Evolutionary conservation across 2,329 filamentous ascomycete species (phyloP).

Genomic region (Fusarium sp.): DNA sequence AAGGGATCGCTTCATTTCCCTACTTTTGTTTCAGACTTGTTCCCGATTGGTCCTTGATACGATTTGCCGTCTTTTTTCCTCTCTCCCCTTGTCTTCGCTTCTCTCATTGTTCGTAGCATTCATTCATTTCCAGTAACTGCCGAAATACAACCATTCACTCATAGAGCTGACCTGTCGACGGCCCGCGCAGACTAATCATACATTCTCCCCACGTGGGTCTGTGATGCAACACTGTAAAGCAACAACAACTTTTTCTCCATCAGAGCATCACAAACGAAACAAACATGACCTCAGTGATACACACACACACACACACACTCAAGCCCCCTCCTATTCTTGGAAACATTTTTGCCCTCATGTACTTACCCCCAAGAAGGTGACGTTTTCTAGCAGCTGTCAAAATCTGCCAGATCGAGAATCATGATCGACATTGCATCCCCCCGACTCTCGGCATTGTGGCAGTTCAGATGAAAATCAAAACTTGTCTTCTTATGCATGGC

Average conservation of each 20-base stretch:
- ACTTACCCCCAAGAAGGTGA: neutral
- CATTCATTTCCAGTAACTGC: neutral
- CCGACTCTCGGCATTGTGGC: neutral
- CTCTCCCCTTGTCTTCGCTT: neutral
- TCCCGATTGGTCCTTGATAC: neutral
- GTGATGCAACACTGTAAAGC: neutral
- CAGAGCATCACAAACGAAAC: neutral
- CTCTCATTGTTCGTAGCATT: neutral
- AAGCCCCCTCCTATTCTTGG: neutral
- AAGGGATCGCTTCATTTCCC: neutral
- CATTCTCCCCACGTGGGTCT: neutral
- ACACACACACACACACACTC: neutral
- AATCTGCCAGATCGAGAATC: neutral
- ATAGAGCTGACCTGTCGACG: too few species aligned
- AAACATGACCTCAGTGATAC: neutral
- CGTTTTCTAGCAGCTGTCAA: neutral
- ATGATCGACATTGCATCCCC: constrained; percentile 13
- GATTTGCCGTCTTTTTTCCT: neutral
- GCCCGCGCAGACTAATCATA: neutral
- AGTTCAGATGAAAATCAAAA: neutral
- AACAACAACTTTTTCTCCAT: neutral
- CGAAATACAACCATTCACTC: neutral
- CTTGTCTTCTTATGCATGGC: neutral
- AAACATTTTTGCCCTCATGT: neutral
- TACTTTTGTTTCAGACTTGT: neutral